These are phyloP conservation scores for Vitis rotundifolia DNA, from an alignment of 164 flowering plant genomes.

Conservation along the genomic window DNA sequence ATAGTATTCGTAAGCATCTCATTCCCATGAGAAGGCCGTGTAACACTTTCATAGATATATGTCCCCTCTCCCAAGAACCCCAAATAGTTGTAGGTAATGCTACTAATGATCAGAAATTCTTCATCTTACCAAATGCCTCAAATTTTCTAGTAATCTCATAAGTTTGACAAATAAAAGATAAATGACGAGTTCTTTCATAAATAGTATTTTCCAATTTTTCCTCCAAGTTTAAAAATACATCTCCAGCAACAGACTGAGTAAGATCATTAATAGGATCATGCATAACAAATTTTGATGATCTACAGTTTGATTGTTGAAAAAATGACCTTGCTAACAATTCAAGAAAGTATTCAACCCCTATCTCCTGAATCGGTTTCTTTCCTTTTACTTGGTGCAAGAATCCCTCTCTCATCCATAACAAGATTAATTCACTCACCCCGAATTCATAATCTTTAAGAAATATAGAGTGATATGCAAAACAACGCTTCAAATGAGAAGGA, in stretches of 20 bases:
- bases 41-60: too few species aligned
- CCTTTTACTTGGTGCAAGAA: neutral
- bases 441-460: constrained; percentile 13
- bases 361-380: neutral
- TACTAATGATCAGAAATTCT: too few species aligned
- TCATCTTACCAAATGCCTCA: too few species aligned
- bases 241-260: neutral
- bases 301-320: constrained; percentile 6
- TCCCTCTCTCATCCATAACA: constrained; percentile 16
- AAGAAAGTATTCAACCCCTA: neutral
- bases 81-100: too few species aligned
- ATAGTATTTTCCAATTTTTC: too few species aligned
- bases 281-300: neutral
- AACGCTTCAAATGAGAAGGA: constrained; percentile 10
- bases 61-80: too few species aligned
- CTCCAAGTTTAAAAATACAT: neutral
- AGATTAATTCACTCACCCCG: neutral
- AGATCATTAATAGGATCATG: constrained; percentile 15
- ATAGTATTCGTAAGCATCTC: neutral
- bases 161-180: too few species aligned
- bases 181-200: neutral
- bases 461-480: constrained; percentile 13
- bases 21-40: too few species aligned
- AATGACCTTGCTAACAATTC: constrained; percentile 12
- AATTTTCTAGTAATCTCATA: too few species aligned